These are phyloP conservation scores for Chaetomiaceae sp. DNA, from an alignment of 2,329 filamentous ascomycete genomes.

Conservation along the genomic window DNA sequence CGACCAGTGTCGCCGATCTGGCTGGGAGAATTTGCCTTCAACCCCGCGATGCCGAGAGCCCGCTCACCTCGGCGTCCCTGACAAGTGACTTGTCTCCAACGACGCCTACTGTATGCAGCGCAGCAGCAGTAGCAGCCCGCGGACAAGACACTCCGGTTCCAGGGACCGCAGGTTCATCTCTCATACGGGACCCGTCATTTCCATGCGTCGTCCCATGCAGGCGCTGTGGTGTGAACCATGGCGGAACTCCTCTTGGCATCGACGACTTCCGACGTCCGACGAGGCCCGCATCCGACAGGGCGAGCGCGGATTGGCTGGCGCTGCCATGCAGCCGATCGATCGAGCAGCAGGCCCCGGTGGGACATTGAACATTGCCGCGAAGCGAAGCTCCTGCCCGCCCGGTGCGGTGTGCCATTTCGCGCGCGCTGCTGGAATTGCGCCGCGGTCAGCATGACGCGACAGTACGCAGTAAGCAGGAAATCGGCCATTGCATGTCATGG, in stretches of 20 bases:
- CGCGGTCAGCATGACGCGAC: too few relatives aligned
- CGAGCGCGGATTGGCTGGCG: not conserved
- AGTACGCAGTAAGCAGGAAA: too few relatives aligned
- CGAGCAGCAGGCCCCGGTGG: not conserved
- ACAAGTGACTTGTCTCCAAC: too few relatives aligned
- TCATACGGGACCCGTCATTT: not conserved
- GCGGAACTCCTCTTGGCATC: conserved; percentile 3
- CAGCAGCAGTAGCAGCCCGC: too few relatives aligned
- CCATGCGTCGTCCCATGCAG: not conserved
- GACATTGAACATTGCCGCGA: too few relatives aligned
- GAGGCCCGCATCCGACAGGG: conserved; percentile 8
- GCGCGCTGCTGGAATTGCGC: too few relatives aligned
- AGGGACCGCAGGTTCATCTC: not conserved
- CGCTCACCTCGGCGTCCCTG: too few relatives aligned
- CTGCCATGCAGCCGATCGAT: conserved; percentile 7
- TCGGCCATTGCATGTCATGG: not conserved
- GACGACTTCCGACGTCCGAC: conserved; percentile 11
- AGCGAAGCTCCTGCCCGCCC: too few relatives aligned
- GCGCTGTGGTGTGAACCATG: not conserved
- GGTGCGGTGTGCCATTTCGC: too few relatives aligned
- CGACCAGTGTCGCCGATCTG: too few relatives aligned
- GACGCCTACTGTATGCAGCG: too few relatives aligned
- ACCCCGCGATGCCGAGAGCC: not conserved
- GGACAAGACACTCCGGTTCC: conserved; percentile 8
- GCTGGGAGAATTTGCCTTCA: too few relatives aligned